Evolutionary conservation across 768 basidiomycete species (phyloP).

Genomic region (Tylopilus intermedius): DNA sequence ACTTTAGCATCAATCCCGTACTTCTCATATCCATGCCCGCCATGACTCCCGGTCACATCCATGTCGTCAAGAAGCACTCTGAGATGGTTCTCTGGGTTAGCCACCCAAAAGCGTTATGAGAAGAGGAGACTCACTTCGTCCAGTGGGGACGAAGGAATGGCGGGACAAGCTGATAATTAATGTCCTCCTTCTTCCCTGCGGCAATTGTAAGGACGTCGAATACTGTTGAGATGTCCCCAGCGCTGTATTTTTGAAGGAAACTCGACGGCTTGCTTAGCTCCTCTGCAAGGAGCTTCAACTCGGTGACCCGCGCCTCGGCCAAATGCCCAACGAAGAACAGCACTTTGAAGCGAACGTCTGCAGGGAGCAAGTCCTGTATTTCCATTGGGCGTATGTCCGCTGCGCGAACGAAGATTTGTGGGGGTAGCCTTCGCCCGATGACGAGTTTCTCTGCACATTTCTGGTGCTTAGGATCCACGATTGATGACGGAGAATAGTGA

Average conservation of each 20-base stretch:
- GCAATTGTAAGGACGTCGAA: slow-evolving; percentile 30
- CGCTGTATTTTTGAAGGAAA: slow-evolving; percentile 29
- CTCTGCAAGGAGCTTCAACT: slow-evolving; percentile 25
- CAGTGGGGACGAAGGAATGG: slow-evolving; percentile 36
- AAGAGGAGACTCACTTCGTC: slow-evolving; percentile 33
- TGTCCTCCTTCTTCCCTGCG: slow-evolving; percentile 29
- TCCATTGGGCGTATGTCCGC: slow-evolving; percentile 36
- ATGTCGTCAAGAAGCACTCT: slow-evolving; percentile 37
- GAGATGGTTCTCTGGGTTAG: not conserved
- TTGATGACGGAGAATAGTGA: slow-evolving; percentile 36
- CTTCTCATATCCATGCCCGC: slow-evolving; percentile 32
- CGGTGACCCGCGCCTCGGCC: slow-evolving; percentile 17
- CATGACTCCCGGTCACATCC: slow-evolving; percentile 27
- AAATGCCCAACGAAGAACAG: slow-evolving; percentile 32
- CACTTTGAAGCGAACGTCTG: slow-evolving; percentile 37
- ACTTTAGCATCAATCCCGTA: slow-evolving; percentile 30
- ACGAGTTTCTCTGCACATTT: slow-evolving; percentile 29
- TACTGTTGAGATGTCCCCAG: slow-evolving; percentile 19
- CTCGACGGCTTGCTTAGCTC: slow-evolving; percentile 23
- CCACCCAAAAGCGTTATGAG: too few species aligned
- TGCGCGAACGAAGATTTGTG: slow-evolving; percentile 33
- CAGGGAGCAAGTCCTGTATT: slow-evolving; percentile 38
- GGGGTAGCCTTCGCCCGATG: slow-evolving; percentile 37
- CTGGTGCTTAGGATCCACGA: slow-evolving; percentile 32
- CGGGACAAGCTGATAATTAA: slow-evolving; percentile 34